phyloP scores from a whole-genome alignment of 345 rosid genomes.

The Syzygium aromaticum region DNA sequence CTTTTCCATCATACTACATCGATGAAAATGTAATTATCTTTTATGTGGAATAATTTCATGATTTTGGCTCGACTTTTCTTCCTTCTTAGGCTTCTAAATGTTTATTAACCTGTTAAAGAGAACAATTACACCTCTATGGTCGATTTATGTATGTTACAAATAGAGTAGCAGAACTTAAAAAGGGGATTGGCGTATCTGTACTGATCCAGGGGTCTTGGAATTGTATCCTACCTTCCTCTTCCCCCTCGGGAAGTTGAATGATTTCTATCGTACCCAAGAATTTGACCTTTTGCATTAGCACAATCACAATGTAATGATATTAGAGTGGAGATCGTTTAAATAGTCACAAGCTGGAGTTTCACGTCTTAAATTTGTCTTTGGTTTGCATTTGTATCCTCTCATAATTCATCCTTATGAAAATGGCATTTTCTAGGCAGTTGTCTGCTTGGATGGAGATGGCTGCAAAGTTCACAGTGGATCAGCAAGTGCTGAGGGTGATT shows the following conservation, averaged over 20 bases:
- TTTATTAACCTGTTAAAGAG: neutral
- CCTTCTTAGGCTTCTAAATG: slow-evolving; percentile 4
- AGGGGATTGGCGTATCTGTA: neutral
- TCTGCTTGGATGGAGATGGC: slow-evolving; percentile 94
- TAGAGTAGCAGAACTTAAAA: neutral
- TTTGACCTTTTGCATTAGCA: neutral
- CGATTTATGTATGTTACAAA: neutral
- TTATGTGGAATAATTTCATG: neutral
- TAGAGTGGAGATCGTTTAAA: neutral
- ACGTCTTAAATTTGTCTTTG: neutral
- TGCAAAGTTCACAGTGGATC: slow-evolving; percentile 72
- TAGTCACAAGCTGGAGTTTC: neutral
- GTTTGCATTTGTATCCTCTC: neutral
- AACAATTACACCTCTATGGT: neutral
- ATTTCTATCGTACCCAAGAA: neutral
- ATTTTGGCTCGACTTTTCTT: neutral
- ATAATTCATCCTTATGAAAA: slow-evolving; percentile 3
- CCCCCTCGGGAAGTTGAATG: neutral
- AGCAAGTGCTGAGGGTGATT: slow-evolving; percentile 40
- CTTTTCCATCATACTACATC: slow-evolving; percentile 91
- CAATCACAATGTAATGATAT: neutral
- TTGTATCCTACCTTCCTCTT: neutral
- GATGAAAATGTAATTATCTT: slow-evolving; percentile 81
- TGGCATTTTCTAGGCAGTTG: slow-evolving; percentile 71
- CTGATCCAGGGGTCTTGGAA: neutral